Evolutionary conservation across 441 rosid species (phyloP).

Genomic region (Populus hybrid): DNA sequence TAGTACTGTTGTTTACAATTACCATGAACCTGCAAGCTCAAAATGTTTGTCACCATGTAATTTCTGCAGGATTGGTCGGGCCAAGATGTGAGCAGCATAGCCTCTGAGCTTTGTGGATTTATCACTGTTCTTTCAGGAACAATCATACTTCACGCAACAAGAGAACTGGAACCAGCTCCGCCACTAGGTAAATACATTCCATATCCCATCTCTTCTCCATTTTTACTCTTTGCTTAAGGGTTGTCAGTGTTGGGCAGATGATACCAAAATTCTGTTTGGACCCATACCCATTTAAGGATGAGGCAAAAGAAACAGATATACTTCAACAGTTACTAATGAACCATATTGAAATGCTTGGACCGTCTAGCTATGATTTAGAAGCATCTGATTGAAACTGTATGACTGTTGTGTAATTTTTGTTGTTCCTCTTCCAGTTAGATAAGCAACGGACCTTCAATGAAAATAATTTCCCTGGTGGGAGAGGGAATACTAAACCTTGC

Average conservation of each 20-base stretch:
- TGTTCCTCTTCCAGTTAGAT: neutral
- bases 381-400: constrained; percentile 5
- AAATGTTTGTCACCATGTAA: neutral
- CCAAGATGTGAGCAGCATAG: constrained; percentile 55
- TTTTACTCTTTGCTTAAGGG: neutral
- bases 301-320: neutral
- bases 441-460: neutral
- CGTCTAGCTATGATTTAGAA: neutral
- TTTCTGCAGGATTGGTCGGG: constrained; percentile 55
- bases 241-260: neutral
- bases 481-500: neutral
- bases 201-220: neutral
- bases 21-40: constrained; percentile 3
- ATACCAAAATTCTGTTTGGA: neutral
- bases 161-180: neutral
- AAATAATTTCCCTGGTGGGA: neutral
- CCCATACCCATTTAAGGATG: neutral
- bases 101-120: constrained; percentile 61
- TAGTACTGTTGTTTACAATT: neutral
- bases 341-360: neutral
- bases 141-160: constrained; percentile 41
- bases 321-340: neutral
- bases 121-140: constrained; percentile 61
- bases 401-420: constrained; percentile 29
- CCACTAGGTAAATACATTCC: constrained; percentile 34